A percentile compares a stretch with the other conserved stretches of the same genome.
Evolutionary conservation across 805 yeast species (phyloP).

Genomic region (Debaryomyces maramus): DNA sequence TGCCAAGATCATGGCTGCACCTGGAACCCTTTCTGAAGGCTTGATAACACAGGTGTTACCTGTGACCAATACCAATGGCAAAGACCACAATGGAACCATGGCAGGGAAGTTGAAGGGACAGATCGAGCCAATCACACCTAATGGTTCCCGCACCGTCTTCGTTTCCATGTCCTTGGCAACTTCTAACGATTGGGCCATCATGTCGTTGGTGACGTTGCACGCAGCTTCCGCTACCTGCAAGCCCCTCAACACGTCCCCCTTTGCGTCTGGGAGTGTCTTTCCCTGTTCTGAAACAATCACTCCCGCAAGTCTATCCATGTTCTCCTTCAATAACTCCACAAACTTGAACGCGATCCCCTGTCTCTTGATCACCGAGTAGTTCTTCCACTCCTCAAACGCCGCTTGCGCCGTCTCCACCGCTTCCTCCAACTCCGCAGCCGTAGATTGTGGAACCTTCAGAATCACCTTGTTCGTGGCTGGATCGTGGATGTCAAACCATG

Average conservation of each 20-base stretch:
- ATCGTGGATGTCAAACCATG: conserved; percentile 70
- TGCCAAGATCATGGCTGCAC: conserved; percentile 72
- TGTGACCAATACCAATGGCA: conserved; percentile 62
- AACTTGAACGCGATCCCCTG: conserved; percentile 72
- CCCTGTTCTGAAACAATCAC: conserved; percentile 55
- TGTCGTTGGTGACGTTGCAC: conserved; percentile 61
- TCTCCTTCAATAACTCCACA: conserved; percentile 60
- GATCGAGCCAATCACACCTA: conserved; percentile 76
- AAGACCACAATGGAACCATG: conserved; percentile 73
- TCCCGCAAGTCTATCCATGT: conserved; percentile 69
- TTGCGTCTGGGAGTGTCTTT: conserved; percentile 71
- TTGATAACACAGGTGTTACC: conserved; percentile 70
- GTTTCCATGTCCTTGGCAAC: conserved; percentile 78
- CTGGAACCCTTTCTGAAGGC: conserved; percentile 76
- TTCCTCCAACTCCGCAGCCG: conserved; percentile 60
- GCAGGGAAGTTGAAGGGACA: conserved; percentile 85
- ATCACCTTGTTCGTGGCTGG: conserved; percentile 73
- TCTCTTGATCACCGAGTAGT: conserved; percentile 59
- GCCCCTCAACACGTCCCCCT: conserved; percentile 73
- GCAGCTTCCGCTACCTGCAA: conserved; percentile 79
- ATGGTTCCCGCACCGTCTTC: conserved; percentile 69
- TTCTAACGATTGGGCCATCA: conserved; percentile 63
- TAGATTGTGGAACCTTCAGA: conserved; percentile 69
- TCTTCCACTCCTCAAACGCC: conserved; percentile 62
- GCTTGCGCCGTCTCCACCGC: conserved; percentile 65